Conservation (phyloP, 2,329 filamentous ascomycete genomes). For the Trichoderma gracile region DNA sequence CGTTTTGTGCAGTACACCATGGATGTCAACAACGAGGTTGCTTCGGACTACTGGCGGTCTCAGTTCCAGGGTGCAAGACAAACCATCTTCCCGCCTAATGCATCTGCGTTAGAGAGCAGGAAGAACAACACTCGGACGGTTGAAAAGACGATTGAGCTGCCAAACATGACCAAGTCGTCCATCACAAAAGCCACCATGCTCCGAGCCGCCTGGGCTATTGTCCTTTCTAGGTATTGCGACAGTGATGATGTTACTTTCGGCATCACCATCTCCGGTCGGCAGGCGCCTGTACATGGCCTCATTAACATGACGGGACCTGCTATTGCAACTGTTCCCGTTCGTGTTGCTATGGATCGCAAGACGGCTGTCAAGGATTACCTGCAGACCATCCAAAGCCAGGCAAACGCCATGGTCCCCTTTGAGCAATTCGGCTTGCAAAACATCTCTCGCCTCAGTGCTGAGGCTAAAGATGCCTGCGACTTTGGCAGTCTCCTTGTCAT, state of each 20-base stretch:
- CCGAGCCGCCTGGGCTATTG: slow-evolving; percentile 21
- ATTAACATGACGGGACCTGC: slow-evolving; percentile 29
- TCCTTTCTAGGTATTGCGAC: slow-evolving; percentile 24
- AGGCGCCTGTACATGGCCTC: slow-evolving; percentile 30
- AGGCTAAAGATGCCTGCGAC: slow-evolving; percentile 28
- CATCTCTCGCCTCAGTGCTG: slow-evolving; percentile 29
- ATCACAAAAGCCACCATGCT: slow-evolving; percentile 31
- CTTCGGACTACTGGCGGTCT: slow-evolving; percentile 25
- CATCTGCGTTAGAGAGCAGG: background rate
- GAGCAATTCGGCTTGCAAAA: slow-evolving; percentile 33
- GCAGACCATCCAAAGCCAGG: slow-evolving; percentile 25
- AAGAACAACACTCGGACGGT: background rate
- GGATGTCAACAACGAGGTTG: slow-evolving; percentile 8
- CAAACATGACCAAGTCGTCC: background rate
- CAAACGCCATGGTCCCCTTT: slow-evolving; percentile 29
- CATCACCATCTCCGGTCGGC: slow-evolving; percentile 29
- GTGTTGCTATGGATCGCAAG: slow-evolving; percentile 7
- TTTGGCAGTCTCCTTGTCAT: slow-evolving; percentile 31
- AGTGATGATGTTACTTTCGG: slow-evolving; percentile 30
- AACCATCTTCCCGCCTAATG: slow-evolving; percentile 18
- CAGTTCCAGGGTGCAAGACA: slow-evolving; percentile 25
- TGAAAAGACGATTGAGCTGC: background rate
- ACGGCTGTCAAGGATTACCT: slow-evolving; percentile 11
- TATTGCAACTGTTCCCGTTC: slow-evolving; percentile 29
- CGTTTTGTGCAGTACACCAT: slow-evolving; percentile 19